Conservation (phyloP, 1,284 basidiomycete genomes). For the Ceratobasidium sp. region DNA sequence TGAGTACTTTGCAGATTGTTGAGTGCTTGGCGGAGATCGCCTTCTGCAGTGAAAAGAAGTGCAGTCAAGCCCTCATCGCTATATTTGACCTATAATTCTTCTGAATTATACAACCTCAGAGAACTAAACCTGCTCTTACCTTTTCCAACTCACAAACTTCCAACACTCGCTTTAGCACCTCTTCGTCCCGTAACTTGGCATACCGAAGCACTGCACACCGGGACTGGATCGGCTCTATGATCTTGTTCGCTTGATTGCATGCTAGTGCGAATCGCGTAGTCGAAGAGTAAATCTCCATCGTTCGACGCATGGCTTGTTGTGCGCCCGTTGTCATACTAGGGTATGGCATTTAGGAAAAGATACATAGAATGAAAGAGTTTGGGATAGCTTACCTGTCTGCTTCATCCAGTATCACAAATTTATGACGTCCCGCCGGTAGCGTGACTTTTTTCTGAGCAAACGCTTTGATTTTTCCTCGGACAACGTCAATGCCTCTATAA, state of each 20-base stretch:
- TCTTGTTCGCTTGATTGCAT: constrained; percentile 99
- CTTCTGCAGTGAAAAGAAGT: constrained; percentile 97
- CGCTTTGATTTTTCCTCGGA: constrained; percentile 97
- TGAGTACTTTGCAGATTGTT: constrained; percentile 98
- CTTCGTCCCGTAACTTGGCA: constrained; percentile 88
- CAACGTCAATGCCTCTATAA: constrained; percentile 95
- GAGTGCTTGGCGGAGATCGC: constrained; percentile 99
- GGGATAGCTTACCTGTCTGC: constrained; percentile 85
- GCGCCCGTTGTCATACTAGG: constrained; percentile 95
- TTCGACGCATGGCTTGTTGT: constrained; percentile 96
- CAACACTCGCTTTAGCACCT: constrained; percentile 89
- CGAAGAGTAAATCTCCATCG: constrained; percentile 99
- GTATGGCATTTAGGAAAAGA: constrained; percentile 55
- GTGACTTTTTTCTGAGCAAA: constrained; percentile 99
- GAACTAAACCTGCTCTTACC: constrained; percentile 61
- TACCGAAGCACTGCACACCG: constrained; percentile 97
- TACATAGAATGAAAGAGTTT: not conserved
- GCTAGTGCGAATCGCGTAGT: constrained; percentile 98
- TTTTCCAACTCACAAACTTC: constrained; percentile 95
- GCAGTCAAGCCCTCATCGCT: constrained; percentile 96
- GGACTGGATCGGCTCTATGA: constrained; percentile 99
- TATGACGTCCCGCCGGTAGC: constrained; percentile 94
- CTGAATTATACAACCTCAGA: not conserved
- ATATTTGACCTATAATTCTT: constrained; percentile 79
- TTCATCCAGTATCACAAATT: constrained; percentile 98